Evolutionary conservation across 2,329 filamentous ascomycete species (phyloP).

Genomic region (Epichloe brachyelytri): DNA sequence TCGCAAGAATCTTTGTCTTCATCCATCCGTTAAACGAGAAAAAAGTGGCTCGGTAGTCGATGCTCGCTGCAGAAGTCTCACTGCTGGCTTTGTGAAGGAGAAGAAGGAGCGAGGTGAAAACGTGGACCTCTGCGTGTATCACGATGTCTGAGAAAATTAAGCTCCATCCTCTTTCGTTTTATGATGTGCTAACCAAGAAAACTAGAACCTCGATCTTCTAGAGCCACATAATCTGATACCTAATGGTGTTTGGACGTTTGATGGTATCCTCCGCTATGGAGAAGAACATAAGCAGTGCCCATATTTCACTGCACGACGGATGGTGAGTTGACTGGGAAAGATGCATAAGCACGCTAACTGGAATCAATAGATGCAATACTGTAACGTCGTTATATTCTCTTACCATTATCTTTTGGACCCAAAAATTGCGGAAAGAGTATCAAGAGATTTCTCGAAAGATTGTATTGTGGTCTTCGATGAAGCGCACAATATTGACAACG

Average conservation of each 20-base stretch:
- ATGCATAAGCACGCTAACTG: conserved; percentile 5
- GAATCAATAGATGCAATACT: conserved; percentile 71
- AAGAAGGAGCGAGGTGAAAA: conserved; percentile 93
- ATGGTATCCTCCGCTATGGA: conserved; percentile 77
- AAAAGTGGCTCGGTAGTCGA: conserved; percentile 93
- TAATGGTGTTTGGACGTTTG: conserved; percentile 90
- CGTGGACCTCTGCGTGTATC: conserved; percentile 88
- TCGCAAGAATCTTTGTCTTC: conserved; percentile 92
- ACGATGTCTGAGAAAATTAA: conserved; percentile 50
- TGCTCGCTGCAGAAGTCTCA: conserved; percentile 88
- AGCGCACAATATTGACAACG: conserved; percentile 98
- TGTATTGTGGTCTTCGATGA: conserved; percentile 98
- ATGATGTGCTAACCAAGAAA: not conserved
- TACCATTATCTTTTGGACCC: conserved; percentile 97
- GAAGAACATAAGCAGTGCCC: conserved; percentile 95
- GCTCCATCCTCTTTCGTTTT: not conserved
- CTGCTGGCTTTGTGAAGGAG: conserved; percentile 92
- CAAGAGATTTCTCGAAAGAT: conserved; percentile 90
- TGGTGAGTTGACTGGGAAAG: conserved; percentile 43
- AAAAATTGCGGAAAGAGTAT: conserved; percentile 93
- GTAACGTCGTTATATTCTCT: conserved; percentile 98
- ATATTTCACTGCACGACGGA: conserved; percentile 88
- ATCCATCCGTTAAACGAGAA: conserved; percentile 90
- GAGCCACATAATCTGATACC: conserved; percentile 93
- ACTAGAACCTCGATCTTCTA: conserved; percentile 76